Percentiles rank a stretch among this genome's conserved stretches.
Conservation (phyloP, 352 stramenopile species). For the Phytophthora multivora region DNA sequence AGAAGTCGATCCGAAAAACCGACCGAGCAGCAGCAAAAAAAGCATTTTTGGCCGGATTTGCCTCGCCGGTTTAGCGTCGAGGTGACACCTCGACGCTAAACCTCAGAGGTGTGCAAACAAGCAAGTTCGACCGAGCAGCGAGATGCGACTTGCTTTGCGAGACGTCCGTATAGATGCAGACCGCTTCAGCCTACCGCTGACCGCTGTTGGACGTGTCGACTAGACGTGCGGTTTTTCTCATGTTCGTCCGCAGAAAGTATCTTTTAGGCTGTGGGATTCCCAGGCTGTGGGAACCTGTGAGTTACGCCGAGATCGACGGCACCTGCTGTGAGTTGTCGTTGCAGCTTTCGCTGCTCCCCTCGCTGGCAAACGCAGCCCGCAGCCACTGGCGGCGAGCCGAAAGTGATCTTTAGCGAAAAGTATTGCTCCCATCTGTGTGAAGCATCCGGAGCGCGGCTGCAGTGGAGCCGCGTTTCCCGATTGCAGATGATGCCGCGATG, state of each 20-base stretch:
- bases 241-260: conserved; percentile 13
- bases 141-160: not conserved
- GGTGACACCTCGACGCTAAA: too few relatives aligned
- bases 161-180: not conserved
- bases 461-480: conserved; percentile 24
- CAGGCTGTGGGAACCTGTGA: not conserved
- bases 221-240: conserved; percentile 9
- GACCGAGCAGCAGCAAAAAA: not conserved
- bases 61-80: conserved; percentile 5
- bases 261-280: conserved; percentile 3
- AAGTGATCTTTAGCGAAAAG: conserved; percentile 8
- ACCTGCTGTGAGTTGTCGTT: not conserved
- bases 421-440: conserved; percentile 27
- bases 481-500: conserved; percentile 26
- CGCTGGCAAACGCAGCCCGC: conserved; percentile 12
- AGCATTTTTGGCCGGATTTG: not conserved
- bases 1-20: conserved; percentile 1
- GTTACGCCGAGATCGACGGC: conserved; percentile 8
- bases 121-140: not conserved
- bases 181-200: not conserved
- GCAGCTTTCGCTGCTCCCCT: not conserved
- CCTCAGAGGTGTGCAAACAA: too few relatives aligned
- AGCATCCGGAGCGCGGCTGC: conserved; percentile 17
- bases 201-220: not conserved
- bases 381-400: not conserved